phyloP scores from a whole-genome alignment of 2,329 filamentous ascomycete genomes.

The Sarocladium kiliense region DNA sequence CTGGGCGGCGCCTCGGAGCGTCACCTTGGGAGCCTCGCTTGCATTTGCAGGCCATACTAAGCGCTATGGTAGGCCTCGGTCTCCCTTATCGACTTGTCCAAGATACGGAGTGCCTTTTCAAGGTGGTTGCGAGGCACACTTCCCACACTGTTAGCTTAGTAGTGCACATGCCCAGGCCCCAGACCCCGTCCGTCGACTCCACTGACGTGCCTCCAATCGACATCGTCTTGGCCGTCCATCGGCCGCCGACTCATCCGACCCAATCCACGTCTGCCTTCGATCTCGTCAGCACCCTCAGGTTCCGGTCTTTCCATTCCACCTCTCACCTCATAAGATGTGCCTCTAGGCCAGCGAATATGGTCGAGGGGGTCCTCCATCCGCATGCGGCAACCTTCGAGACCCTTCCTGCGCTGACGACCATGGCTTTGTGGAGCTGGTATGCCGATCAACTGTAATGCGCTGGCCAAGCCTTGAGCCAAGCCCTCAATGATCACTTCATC shows the following conservation, averaged over 20 bases:
- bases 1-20: too few species aligned
- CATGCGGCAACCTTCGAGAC: background rate
- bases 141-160: background rate
- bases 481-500: background rate
- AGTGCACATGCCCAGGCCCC: background rate
- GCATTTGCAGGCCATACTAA: too few species aligned
- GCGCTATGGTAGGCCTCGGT: background rate
- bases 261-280: background rate
- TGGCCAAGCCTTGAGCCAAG: background rate
- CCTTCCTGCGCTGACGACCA: background rate
- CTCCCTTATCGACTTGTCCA: background rate
- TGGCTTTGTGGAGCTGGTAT: background rate
- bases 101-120: background rate
- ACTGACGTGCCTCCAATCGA: background rate
- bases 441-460: background rate
- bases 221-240: background rate
- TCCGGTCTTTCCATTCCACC: background rate
- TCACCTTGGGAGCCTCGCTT: too few species aligned
- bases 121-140: background rate
- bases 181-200: background rate
- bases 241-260: slow-evolving; percentile 4
- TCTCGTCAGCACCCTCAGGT: background rate
- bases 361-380: background rate
- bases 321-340: background rate
- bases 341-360: background rate